Evolutionary conservation across 2,329 filamentous ascomycete species (phyloP), one percentile per base, ranked within the genome.

Genomic region (Madurella mycetomatis): DNA sequence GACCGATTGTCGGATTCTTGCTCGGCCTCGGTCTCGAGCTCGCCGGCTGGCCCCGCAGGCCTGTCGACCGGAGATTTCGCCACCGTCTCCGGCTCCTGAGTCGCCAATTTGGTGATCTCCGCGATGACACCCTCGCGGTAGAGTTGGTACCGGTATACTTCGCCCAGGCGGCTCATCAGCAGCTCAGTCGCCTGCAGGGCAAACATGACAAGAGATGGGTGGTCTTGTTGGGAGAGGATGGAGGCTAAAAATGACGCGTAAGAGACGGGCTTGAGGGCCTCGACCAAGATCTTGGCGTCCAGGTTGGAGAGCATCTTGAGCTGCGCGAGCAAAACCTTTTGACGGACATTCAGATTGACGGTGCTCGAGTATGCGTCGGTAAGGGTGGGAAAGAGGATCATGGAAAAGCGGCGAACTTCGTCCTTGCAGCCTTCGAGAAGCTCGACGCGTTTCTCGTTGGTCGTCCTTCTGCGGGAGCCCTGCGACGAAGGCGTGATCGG

Each of bases 281-380:
- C 92, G 57, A 90, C 81, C 4, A 99, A 80, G 48, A 99, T 90
- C 39, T 81, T 78, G 42, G 84, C 85, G 63, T 96, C 90, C n/a
- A 99, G 74, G 61, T 96, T 96, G 12, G 91, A 96, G 9, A 99
- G 80, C 90, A 99, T 97, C 74, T 97, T 97, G 43, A 97, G 76
- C 66, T 99, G 94, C n/a, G 92, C 94, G 17, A 85, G 90, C 34
- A 99, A 79, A 2, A 99, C 94, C 72, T 96, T 96, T 67, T 97
- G 90, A 18, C 95, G 87, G 41, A 99, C 94, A 53, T 84, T 90
- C 15, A 97, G 75, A 66, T 99, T 99, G 60, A 99, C 92, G 0
- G 94, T 99, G 70, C 94, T 97, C 11, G 94, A 96, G 67, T 95
- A 99, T 0, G 92, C 92, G 69, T 99, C 92, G 31, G 94, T 97